phyloP scores from a whole-genome alignment of 176 grass and related monocot species.

The Elaeis guineensis region DNA sequence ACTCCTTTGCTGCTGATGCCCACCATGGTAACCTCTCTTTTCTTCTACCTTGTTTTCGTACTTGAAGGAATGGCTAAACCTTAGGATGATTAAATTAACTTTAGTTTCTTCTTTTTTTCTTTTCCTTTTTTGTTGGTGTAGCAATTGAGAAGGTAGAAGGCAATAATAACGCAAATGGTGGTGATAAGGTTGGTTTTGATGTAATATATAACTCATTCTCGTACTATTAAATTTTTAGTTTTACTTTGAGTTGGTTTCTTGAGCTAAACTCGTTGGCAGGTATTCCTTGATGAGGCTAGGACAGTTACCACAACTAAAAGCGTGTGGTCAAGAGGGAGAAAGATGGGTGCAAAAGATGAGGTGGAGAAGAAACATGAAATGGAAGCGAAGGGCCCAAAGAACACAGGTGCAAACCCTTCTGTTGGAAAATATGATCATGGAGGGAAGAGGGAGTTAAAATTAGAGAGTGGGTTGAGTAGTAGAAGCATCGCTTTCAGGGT shows the following conservation, averaged over 20 bases:
- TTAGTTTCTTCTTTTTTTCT: background rate
- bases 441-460: background rate
- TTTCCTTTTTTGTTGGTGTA: background rate
- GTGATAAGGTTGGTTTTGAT: background rate
- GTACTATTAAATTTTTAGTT: too few species aligned
- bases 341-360: slow-evolving; percentile 10
- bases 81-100: background rate
- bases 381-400: slow-evolving; percentile 8
- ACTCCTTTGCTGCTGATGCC: background rate
- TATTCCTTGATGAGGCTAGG: background rate
- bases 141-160: background rate
- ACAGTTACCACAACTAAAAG: background rate
- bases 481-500: slow-evolving; percentile 1
- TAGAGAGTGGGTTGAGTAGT: slow-evolving; percentile 6
- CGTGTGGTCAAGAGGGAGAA: background rate
- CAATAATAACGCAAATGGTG: background rate
- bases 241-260: background rate
- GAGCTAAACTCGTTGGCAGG: background rate
- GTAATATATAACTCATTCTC: too few species aligned
- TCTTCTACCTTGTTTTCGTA: background rate
- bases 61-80: background rate
- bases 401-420: slow-evolving; percentile 22
- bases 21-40: background rate
- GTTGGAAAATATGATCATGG: slow-evolving; percentile 8
- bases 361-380: background rate